phyloP scores from a whole-genome alignment of 2,329 filamentous ascomycete genomes.

The Hymenoscyphus salicellus region DNA sequence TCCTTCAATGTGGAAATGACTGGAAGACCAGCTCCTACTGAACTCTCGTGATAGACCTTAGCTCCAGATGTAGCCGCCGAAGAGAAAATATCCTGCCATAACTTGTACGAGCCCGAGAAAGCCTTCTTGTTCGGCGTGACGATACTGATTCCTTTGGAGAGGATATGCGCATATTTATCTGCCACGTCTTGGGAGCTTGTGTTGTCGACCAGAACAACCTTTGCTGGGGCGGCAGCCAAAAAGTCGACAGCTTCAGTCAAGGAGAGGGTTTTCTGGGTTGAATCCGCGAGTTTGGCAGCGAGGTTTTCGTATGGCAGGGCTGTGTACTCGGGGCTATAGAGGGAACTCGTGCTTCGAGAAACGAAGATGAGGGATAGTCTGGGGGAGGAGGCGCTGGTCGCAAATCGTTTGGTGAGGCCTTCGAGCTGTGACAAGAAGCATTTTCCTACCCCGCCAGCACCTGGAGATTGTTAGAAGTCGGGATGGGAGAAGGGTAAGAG shows the following conservation, averaged over 20 bases:
- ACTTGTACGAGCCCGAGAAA: constrained; percentile 74
- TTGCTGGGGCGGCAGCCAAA: constrained; percentile 72
- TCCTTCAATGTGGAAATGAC: constrained; percentile 93
- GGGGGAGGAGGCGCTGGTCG: constrained; percentile 42
- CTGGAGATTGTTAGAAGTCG: constrained; percentile 45
- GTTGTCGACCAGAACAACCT: constrained; percentile 88
- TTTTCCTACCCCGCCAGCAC: constrained; percentile 89
- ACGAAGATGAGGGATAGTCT: constrained; percentile 80
- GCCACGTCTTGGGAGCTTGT: constrained; percentile 88
- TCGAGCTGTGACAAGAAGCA: constrained; percentile 83
- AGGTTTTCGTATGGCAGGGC: constrained; percentile 59
- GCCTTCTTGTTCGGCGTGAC: constrained; percentile 99
- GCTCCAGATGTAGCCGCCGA: constrained; percentile 68
- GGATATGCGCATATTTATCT: constrained; percentile 74
- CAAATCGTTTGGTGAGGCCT: constrained; percentile 61
- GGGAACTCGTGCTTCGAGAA: constrained; percentile 77
- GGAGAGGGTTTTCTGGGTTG: constrained; percentile 61
- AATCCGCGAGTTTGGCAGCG: constrained; percentile 61
- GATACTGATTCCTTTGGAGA: constrained; percentile 79
- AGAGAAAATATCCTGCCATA: constrained; percentile 86
- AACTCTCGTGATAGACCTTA: constrained; percentile 91
- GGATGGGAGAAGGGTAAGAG: constrained; percentile 12
- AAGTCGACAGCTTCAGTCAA: constrained; percentile 72
- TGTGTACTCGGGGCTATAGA: constrained; percentile 72
- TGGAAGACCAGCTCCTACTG: constrained; percentile 87